Evolutionary conservation across 2,329 filamentous ascomycete genomes (phyloP).

Genomic region (Salinomyces thailandicus): DNA sequence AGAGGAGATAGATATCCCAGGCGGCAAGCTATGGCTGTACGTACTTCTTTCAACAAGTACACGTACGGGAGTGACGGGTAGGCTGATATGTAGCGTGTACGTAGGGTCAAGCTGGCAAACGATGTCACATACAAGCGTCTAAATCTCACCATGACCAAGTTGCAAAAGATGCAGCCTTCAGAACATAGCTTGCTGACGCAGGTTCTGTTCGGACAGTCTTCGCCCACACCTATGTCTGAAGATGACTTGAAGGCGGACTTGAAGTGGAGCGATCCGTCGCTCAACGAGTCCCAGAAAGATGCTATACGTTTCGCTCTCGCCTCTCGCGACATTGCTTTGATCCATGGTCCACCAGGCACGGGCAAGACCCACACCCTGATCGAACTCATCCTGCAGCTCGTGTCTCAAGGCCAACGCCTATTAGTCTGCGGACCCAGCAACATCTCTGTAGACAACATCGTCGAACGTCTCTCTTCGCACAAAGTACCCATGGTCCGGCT

Average conservation of each 20-base stretch:
- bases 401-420: slow-evolving; percentile 61
- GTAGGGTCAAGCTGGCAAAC: slow-evolving; percentile 55
- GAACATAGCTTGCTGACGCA: slow-evolving; percentile 49
- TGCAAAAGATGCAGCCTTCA: slow-evolving; percentile 45
- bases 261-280: slow-evolving; percentile 44
- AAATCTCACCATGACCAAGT: slow-evolving; percentile 52
- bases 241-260: slow-evolving; percentile 35
- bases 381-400: slow-evolving; percentile 84
- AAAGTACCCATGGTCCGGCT: slow-evolving; percentile 80
- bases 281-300: slow-evolving; percentile 54
- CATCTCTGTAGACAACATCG: slow-evolving; percentile 95
- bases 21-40: slow-evolving; percentile 52
- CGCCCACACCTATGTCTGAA: slow-evolving; percentile 39
- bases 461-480: slow-evolving; percentile 76
- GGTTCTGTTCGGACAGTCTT: slow-evolving; percentile 50
- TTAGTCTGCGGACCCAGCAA: slow-evolving; percentile 96
- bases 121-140: slow-evolving; percentile 57
- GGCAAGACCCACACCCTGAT: slow-evolving; percentile 96
- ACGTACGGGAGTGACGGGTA: slow-evolving; percentile 2
- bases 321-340: slow-evolving; percentile 71
- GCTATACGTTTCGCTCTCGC: slow-evolving; percentile 71
- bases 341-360: slow-evolving; percentile 91
- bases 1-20: slow-evolving; percentile 46
- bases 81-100: slow-evolving; percentile 25
- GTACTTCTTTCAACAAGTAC: slow-evolving; percentile 24